These are phyloP conservation scores for Zarea fungicola DNA, from an alignment of 2,329 filamentous ascomycete species.

Conservation along the genomic window DNA sequence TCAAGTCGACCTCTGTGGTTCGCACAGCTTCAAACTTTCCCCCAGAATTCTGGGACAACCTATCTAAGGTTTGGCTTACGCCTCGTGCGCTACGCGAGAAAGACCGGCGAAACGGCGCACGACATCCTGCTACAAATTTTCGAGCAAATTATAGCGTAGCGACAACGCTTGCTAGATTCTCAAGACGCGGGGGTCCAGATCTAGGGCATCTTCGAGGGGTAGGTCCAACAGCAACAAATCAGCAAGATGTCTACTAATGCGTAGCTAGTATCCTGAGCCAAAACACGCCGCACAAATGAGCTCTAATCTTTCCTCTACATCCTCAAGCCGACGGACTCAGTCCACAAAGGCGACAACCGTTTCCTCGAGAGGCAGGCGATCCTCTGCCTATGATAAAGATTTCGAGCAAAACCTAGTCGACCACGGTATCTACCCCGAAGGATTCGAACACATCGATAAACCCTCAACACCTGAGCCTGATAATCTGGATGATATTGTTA, in stretches of 20 bases:
- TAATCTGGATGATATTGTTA: neutral
- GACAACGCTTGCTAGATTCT: neutral
- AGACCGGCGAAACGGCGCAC: constrained; percentile 19
- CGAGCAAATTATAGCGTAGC: neutral
- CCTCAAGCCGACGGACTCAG: constrained; percentile 13
- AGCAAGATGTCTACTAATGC: neutral
- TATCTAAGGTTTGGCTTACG: constrained; percentile 24
- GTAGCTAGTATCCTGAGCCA: neutral
- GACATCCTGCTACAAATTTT: neutral
- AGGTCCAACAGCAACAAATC: constrained; percentile 6
- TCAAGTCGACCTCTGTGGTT: neutral
- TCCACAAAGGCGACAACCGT: constrained; percentile 17
- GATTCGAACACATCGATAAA: neutral
- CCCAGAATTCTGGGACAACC: constrained; percentile 23
- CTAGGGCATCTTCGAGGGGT: constrained; percentile 20
- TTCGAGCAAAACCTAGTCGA: constrained; percentile 35
- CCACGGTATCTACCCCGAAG: constrained; percentile 23
- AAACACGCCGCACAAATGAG: neutral
- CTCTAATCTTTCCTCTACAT: neutral
- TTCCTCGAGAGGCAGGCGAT: constrained; percentile 17
- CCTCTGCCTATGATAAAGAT: constrained; percentile 25
- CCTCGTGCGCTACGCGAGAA: constrained; percentile 23
- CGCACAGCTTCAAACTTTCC: constrained; percentile 16
- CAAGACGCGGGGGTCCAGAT: constrained; percentile 20
- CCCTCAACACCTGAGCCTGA: neutral